These are phyloP conservation scores for Glycine tomentella DNA, from an alignment of 306 rosid species.

Conservation along the genomic window DNA sequence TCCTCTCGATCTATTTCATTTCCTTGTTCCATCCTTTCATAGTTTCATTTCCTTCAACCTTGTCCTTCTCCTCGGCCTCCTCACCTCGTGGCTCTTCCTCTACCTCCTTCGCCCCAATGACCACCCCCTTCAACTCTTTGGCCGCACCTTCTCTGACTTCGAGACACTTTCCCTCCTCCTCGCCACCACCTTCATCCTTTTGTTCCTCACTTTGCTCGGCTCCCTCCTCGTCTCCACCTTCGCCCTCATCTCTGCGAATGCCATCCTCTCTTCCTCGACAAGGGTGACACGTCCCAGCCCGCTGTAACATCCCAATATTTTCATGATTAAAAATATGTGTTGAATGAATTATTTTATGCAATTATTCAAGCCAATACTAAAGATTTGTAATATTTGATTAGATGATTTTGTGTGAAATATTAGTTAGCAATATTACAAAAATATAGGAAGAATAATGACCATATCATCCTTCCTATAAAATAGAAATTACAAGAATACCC, in stretches of 20 bases:
- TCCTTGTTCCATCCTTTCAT: too few species aligned
- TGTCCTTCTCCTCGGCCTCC: not conserved
- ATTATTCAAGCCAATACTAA: too few species aligned
- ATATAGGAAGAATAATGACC: too few species aligned
- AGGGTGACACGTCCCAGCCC: not conserved
- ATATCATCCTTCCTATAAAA: too few species aligned
- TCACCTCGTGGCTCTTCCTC: conserved; percentile 3
- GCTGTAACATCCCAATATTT: too few species aligned
- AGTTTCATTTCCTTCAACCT: not conserved
- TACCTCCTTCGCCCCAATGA: conserved; percentile 20
- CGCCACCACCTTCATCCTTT: not conserved
- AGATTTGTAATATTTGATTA: too few species aligned
- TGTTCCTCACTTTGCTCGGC: not conserved
- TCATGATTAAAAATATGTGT: too few species aligned
- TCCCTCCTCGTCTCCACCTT: not conserved
- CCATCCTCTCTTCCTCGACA: conserved; percentile 11
- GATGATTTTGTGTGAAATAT: too few species aligned
- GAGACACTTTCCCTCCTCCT: conserved; percentile 9
- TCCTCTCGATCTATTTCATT: too few species aligned
- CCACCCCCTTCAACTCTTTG: not conserved
- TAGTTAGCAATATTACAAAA: too few species aligned
- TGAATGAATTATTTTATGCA: too few species aligned
- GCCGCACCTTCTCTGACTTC: conserved; percentile 22
- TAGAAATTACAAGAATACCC: too few species aligned
- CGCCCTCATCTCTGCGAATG: not conserved